A percentile compares a stretch with the other conserved stretches of the same genome.
Conservation (phyloP, 306 rosid genomes). For the Benincasa hispida region DNA sequence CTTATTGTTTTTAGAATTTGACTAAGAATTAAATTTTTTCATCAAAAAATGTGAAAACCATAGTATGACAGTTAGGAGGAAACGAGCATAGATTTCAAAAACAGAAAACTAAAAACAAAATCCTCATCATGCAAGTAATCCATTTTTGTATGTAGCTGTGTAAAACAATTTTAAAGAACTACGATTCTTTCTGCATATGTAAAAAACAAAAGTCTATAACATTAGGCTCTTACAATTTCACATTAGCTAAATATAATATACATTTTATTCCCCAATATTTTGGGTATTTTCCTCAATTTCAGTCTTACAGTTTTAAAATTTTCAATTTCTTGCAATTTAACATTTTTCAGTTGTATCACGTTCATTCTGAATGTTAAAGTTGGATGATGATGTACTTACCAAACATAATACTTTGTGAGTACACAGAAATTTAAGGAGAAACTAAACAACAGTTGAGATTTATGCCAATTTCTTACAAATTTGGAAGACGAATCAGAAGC, state of each 20-base stretch:
- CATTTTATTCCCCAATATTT: too few species aligned
- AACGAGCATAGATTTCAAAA: not conserved
- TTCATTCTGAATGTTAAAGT: not conserved
- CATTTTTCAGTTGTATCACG: not conserved
- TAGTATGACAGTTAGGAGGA: not conserved
- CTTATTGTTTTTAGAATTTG: too few species aligned
- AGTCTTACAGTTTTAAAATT: not conserved
- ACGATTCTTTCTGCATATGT: not conserved
- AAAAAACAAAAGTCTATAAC: not conserved
- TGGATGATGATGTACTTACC: not conserved
- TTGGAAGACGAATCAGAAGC: not conserved
- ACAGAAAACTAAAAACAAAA: too few species aligned
- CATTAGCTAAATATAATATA: not conserved
- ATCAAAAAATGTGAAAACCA: not conserved
- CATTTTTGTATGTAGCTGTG: not conserved
- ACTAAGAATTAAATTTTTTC: too few species aligned
- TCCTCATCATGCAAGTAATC: not conserved
- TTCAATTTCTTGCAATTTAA: too few species aligned
- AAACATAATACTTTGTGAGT: not conserved
- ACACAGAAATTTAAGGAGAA: not conserved
- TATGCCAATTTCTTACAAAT: not conserved
- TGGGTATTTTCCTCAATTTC: not conserved
- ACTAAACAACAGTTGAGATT: not conserved
- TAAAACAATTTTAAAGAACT: not conserved
- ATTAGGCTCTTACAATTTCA: not conserved